Conservation (phyloP, 371 early-diverging fungal genomes). For the Coemansia sp. region DNA sequence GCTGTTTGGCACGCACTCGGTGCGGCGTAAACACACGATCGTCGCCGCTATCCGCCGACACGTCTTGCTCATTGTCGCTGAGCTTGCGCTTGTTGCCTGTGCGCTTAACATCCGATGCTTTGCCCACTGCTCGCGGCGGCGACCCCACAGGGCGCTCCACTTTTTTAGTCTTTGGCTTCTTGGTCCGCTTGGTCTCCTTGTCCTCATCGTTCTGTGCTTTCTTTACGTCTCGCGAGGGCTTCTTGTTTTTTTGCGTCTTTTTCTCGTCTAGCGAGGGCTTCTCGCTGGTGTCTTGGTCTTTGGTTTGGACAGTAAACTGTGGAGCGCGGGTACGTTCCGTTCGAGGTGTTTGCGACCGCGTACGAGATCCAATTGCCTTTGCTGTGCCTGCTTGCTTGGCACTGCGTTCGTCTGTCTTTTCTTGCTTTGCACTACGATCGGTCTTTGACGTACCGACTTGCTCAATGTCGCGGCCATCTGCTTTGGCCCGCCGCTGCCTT, state of each 20-base stretch:
- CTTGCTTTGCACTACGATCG: not conserved
- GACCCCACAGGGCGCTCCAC: not conserved
- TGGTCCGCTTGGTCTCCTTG: slow-evolving; percentile 3
- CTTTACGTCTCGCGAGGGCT: not conserved
- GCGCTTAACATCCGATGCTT: slow-evolving; percentile 6
- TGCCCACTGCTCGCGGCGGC: not conserved
- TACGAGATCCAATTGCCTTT: slow-evolving; percentile 14
- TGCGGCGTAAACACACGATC: slow-evolving; percentile 22
- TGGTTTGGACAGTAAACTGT: not conserved
- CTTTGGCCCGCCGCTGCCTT: slow-evolving; percentile 13
- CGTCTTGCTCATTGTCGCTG: slow-evolving; percentile 16
- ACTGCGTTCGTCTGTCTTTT: not conserved
- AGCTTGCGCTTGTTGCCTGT: slow-evolving; percentile 35
- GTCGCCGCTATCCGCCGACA: slow-evolving; percentile 15
- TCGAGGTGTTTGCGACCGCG: slow-evolving; percentile 24
- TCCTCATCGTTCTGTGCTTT: not conserved
- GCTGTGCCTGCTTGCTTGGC: not conserved
- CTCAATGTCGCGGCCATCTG: slow-evolving; percentile 40
- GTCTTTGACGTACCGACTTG: slow-evolving; percentile 3
- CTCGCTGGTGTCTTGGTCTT: not conserved
- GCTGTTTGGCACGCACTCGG: not conserved
- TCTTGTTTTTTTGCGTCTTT: not conserved
- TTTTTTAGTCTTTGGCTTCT: not conserved
- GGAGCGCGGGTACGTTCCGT: slow-evolving; percentile 10
- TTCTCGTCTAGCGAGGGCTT: not conserved